phyloP scores from a whole-genome alignment of 306 rosid genomes.

The Ormosia semicastrata region DNA sequence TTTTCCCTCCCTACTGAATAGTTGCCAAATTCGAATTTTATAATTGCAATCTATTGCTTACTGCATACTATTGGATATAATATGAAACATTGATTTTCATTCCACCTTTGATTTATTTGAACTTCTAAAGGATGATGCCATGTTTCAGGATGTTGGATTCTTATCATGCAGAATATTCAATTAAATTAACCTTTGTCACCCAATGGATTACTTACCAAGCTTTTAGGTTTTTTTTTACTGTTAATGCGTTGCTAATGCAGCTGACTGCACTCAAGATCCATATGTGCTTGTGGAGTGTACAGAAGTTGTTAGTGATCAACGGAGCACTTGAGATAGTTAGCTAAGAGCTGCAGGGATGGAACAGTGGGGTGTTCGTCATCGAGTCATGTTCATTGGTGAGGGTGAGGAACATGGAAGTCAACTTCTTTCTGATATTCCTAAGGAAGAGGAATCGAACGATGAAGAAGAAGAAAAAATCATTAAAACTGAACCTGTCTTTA shows the following conservation, averaged over 20 bases:
- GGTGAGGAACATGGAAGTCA: slow-evolving; percentile 30
- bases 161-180: neutral
- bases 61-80: neutral
- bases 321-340: slow-evolving; percentile 16
- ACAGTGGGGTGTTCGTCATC: slow-evolving; percentile 43
- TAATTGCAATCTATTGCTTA: neutral
- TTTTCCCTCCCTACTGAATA: neutral
- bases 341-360: slow-evolving; percentile 37
- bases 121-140: neutral
- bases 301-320: neutral
- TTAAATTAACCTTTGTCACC: neutral
- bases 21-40: neutral
- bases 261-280: neutral
- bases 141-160: neutral
- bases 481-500: slow-evolving; percentile 37
- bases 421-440: slow-evolving; percentile 27
- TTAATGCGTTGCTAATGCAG: neutral
- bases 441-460: slow-evolving; percentile 40
- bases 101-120: neutral
- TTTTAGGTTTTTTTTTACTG: neutral
- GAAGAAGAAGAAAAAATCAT: slow-evolving; percentile 34
- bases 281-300: slow-evolving; percentile 18
- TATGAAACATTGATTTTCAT: neutral
- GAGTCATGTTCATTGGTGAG: slow-evolving; percentile 23
- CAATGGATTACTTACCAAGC: neutral